Conservation (phyloP, 805 yeast species). For the Kregervanrija fluxuum region DNA sequence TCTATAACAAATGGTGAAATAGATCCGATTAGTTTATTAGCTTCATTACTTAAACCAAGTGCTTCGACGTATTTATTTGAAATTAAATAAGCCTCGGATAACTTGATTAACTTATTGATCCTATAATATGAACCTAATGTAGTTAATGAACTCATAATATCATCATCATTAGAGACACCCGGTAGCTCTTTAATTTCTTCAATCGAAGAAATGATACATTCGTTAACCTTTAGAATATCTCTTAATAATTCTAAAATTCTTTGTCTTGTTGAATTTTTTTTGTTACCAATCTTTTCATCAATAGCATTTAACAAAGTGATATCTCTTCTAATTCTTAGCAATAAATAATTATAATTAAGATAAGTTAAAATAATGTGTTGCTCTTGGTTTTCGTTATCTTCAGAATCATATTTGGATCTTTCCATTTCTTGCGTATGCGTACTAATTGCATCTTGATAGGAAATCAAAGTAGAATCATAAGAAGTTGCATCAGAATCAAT, state of each 20-base stretch:
- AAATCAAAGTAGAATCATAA: constrained; percentile 50
- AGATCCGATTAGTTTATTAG: constrained; percentile 13
- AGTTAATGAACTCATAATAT: constrained; percentile 46
- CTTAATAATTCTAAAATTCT: constrained; percentile 26
- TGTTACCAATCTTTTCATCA: constrained; percentile 20
- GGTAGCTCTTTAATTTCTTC: constrained; percentile 70
- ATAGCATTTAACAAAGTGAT: constrained; percentile 32
- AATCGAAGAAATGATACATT: constrained; percentile 45
- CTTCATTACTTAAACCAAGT: constrained; percentile 34
- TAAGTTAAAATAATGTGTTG: constrained; percentile 71
- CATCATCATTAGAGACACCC: constrained; percentile 86
- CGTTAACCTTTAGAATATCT: constrained; percentile 43
- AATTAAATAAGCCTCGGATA: constrained; percentile 40
- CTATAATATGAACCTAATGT: constrained; percentile 41
- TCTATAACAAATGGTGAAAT: constrained; percentile 7
- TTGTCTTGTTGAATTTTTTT: constrained; percentile 16
- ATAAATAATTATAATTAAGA: constrained; percentile 58
- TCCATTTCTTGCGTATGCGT: constrained; percentile 50
- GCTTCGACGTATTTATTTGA: constrained; percentile 38
- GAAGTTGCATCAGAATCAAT: constrained; percentile 33
- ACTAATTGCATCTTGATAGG: constrained; percentile 66
- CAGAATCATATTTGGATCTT: constrained; percentile 37
- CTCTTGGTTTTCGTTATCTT: constrained; percentile 51
- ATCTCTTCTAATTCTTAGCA: constrained; percentile 71
- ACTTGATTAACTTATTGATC: constrained; percentile 33